A percentile compares a stretch with the other conserved stretches of the same genome.
These are phyloP conservation scores for Adansonia digitata DNA, from an alignment of 345 rosid genomes.

Conservation along the genomic window DNA sequence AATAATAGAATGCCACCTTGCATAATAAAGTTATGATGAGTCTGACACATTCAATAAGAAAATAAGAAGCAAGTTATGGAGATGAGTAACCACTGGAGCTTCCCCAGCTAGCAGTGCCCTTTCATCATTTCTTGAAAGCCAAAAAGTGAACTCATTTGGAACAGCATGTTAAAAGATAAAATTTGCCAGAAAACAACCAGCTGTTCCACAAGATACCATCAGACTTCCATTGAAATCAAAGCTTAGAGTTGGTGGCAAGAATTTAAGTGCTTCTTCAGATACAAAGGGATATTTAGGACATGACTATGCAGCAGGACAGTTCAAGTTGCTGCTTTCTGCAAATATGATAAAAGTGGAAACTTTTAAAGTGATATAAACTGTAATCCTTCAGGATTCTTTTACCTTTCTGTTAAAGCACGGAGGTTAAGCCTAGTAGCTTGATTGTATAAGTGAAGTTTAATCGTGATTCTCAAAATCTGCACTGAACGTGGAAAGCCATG, in stretches of 20 bases:
- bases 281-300: background rate
- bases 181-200: background rate
- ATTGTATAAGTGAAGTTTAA: background rate
- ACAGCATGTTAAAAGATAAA: too few relatives aligned
- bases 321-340: background rate
- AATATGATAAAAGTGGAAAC: background rate
- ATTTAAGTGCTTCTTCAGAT: background rate
- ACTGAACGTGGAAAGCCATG: background rate
- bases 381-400: too few relatives aligned
- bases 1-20: background rate
- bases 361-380: background rate
- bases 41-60: too few relatives aligned
- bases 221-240: too few relatives aligned
- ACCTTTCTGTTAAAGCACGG: background rate
- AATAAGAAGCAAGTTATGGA: background rate
- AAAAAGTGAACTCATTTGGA: too few relatives aligned
- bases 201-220: too few relatives aligned
- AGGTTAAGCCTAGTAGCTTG: background rate
- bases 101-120: too few relatives aligned
- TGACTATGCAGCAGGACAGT: background rate
- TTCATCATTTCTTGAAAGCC: too few relatives aligned
- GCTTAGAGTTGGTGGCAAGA: too few relatives aligned
- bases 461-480: background rate
- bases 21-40: too few relatives aligned
- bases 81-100: background rate